Base-by-base conservation (phyloP, 805 yeast genomes). In the Myxozyma neotropica region DNA sequence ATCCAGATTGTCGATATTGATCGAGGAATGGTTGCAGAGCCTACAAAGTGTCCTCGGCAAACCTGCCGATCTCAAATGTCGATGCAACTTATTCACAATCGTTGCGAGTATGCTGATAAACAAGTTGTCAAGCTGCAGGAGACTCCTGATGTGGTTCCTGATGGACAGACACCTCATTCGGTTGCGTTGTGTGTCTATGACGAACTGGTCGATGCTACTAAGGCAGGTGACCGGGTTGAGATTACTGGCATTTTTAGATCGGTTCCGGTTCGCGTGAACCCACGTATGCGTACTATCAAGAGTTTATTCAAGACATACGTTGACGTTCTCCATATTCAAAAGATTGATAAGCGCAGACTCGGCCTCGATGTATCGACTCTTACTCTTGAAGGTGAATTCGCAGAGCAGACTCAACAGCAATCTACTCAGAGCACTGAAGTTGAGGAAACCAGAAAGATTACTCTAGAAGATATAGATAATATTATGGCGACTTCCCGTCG, bases 141-240 rank as follows among this genome's bases (percentile, higher is more conserved):
- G 74, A 91, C 96, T 0, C 97, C 97, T 0, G 99, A 94, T 73
- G 80, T 84, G 63, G 96, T 93, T 15, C 99, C 99, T 3, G 98
- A 89, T 75, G 99, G 99, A 17, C 99, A 94, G 75, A 94, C 99
- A 1, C 99, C 99, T 1, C 99, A 94, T 74, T 87, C 97, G 13
- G 89, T 94, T 49, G 89, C 96, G 5, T 77, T 94, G 29, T 90
- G 97, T 77, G 96, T 89, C 0, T 94, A 93, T 71, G 99, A 94
- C 74, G 98, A 94, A 72, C 79, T 94, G 62, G 99, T 94, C 0
- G 99, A 94, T 73, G 81, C 88, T 55, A 88, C 96, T 69, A 83
- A 96, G 68, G 97, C 99, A 7, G 99, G 99, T 79, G 99, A 94
- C 73, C 83, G 97, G 59, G 82, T 94, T 48, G 96, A 93, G 73